Base-by-base conservation (phyloP, 1,284 basidiomycete species). In the Ceratobasidium sp. region DNA sequence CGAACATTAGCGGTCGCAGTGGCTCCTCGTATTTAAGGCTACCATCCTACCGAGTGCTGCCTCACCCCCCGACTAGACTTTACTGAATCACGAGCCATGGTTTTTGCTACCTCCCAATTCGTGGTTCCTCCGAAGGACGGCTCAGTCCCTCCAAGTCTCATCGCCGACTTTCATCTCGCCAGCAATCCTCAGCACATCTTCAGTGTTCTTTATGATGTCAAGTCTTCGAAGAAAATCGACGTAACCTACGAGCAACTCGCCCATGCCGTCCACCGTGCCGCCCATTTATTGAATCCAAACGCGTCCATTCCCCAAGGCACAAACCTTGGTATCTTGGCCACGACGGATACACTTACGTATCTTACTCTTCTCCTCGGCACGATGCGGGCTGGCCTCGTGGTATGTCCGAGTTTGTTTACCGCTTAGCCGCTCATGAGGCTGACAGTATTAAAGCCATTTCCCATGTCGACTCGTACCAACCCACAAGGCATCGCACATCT, bases 121-220 rank as follows among this genome's bases (percentile, higher is more conserved):
- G 22, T 25, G 9, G 9, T 7, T 56, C 67, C 67, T 13, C 67
- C 67, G 11, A 56, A 5, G 2, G 25, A 69, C 22, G 67, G 67
- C 51, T 54, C 67, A 22, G 15, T 69, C n/a, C 66, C 51, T 9
- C 67, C n/a, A 5, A 34, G 49, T 17, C n/a, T 22, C 32, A 51
- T 34, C 22, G 25, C 40, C 52, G 67, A 69, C n/a, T 69, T 69
- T 43, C 67, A 69, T 44, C 51, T 40, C 11, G 17, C 56, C 11
- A 32, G 56, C 25, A 69, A 56, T 37, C 52, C 67, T 2, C 56
- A 56, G 0, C 67, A 69, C 37, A 13, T 43, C 9, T 69, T 69
- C 40, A 34, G 51, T 37, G 40, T 69, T 43, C 52, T 69, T 3
- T 44, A 69, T n/a, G 37, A 56, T 56, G 52, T 69, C 29, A 43